Evolutionary conservation across 768 basidiomycete species (phyloP), one percentile per base, ranked within the genome.

Genomic region (Bullera alba): DNA sequence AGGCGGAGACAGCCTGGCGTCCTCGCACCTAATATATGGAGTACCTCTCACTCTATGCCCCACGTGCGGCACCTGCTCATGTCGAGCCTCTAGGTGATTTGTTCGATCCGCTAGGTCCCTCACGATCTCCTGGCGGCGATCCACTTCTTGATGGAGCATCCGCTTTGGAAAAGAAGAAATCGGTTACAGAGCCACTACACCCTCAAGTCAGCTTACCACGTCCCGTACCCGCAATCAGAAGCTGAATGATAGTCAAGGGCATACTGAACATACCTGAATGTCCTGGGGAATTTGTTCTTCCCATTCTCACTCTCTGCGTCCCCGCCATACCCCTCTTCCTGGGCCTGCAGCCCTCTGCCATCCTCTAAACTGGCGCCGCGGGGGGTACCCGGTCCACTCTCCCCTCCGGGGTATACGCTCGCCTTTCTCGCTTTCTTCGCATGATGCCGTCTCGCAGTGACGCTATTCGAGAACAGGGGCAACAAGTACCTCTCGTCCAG

Each of bases 401-500:
- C 54, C 22, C 56, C 54, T 5, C 50, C 49, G 49, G 56, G 42
- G 29, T 54, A 57, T 35, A 64, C 59, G 43, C 54, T 53, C 23
- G 58, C 61, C 28, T 48, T 49, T 22, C 52, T 57, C 1, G 60
- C 57, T 36, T 63, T 65, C 39, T 60, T 43, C 17, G 60, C 57
- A 23, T 63, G 56, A 50, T 72, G 67, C 30, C 69, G 46, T 29
- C 68, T 47, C 7, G 68, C 67, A 12, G 70, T 70, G 4, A 72
- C 70, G 19, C 55, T 58, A 50, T 72, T 70, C 35, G 53, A 57
- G 76, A 90, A 97, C 30, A 96, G 76, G 19, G 92, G 92, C 2
- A 97, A 74, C 17, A 99, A 76, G 70, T 93, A 99, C 57, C 89
- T 80, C 74, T 99, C 91, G 73, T 99, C 93, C 32, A 99, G 74